A percentile compares a stretch with the other conserved stretches of the same genome.
These are phyloP conservation scores for Tilletia walkeri DNA, from an alignment of 1,284 basidiomycete species.

Conservation along the genomic window DNA sequence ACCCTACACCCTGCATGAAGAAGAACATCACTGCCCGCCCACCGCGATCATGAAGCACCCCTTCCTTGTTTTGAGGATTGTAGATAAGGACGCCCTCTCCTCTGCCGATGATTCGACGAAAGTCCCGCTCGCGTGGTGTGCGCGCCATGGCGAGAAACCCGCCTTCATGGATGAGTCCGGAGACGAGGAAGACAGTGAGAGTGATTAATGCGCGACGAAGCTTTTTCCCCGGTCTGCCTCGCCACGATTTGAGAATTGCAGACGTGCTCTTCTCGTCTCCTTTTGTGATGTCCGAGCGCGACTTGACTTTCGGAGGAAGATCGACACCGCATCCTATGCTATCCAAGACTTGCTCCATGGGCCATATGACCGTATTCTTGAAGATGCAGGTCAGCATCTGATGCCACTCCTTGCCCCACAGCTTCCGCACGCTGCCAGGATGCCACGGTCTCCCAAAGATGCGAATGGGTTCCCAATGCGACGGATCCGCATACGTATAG, in stretches of 20 bases:
- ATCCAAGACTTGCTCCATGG: not conserved
- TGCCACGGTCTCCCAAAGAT: not conserved
- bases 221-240: not conserved
- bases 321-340: not conserved
- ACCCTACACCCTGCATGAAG: constrained; percentile 7
- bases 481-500: not conserved
- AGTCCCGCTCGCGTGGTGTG: not conserved
- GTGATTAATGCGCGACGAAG: constrained; percentile 16
- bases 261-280: not conserved
- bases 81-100: not conserved
- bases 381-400: not conserved
- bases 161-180: constrained; percentile 28
- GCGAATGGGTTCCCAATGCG: not conserved
- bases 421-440: not conserved
- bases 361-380: not conserved
- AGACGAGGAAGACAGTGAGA: constrained; percentile 24
- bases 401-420: constrained; percentile 11
- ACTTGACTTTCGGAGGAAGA: not conserved
- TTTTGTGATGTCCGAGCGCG: not conserved
- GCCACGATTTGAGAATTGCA: constrained; percentile 1
- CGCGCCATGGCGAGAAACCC: constrained; percentile 23
- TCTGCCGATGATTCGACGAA: not conserved
- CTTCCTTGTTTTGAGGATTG: not conserved
- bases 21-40: not conserved
- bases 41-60: not conserved